phyloP scores from a whole-genome alignment of 305 asterid species.

The Rubia balearica region DNA sequence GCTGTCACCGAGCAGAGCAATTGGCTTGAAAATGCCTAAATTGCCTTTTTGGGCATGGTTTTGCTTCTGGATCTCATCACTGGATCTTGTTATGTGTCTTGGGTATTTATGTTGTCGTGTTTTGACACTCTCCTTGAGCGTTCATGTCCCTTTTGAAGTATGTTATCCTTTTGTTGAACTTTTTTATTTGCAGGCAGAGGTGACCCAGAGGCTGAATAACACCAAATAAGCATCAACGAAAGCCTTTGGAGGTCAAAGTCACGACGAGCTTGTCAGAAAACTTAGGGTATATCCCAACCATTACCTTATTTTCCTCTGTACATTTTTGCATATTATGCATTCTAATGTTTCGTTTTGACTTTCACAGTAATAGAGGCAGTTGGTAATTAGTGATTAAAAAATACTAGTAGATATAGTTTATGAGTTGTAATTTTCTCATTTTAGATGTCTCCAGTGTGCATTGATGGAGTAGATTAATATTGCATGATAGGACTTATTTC shows the following conservation, averaged over 20 bases:
- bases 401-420: not conserved
- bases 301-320: not conserved
- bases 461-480: not conserved
- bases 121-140: not conserved
- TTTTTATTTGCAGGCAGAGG: constrained; percentile 57
- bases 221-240: constrained; percentile 35
- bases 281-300: constrained; percentile 44
- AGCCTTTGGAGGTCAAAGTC: constrained; percentile 54
- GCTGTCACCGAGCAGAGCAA: not conserved
- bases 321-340: not conserved
- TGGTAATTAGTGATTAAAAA: not conserved
- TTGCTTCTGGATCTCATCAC: not conserved
- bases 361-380: not conserved
- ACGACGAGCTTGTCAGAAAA: constrained; percentile 78
- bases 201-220: constrained; percentile 68
- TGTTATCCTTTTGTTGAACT: not conserved
- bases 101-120: not conserved
- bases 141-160: not conserved
- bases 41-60: not conserved
- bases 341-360: not conserved
- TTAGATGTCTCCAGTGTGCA: not conserved
- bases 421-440: not conserved
- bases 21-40: not conserved
- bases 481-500: not conserved
- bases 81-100: not conserved